These are phyloP conservation scores for Poronia punctata DNA, from an alignment of 495 filamentous ascomycete species.

Conservation along the genomic window DNA sequence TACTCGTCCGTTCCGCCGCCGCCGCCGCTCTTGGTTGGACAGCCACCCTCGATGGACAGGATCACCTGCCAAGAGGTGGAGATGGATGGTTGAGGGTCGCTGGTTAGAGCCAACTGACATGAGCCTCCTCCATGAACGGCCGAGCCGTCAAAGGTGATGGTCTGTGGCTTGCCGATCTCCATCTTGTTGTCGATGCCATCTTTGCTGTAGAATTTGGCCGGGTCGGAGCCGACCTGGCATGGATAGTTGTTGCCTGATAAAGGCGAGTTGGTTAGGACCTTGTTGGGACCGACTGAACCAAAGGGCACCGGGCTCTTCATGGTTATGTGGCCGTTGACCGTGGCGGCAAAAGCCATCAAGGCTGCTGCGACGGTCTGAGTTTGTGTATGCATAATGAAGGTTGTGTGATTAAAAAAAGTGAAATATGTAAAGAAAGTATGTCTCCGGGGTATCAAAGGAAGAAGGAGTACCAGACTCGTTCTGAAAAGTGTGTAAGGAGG, in stretches of 20 bases:
- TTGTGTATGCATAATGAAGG: constrained; percentile 37
- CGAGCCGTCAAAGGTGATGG: constrained; percentile 47
- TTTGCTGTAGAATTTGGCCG: constrained; percentile 31
- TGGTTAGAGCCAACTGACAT: constrained; percentile 78
- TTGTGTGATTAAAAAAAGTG: background rate
- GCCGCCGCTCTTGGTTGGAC: constrained; percentile 47
- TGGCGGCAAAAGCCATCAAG: constrained; percentile 37
- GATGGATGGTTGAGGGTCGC: constrained; percentile 54
- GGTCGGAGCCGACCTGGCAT: constrained; percentile 52
- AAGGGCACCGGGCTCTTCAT: constrained; percentile 67
- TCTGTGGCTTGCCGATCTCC: constrained; percentile 46
- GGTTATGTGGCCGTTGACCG: constrained; percentile 60
- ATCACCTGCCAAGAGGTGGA: constrained; percentile 68
- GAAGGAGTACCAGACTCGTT: constrained; percentile 8
- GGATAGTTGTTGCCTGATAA: constrained; percentile 68
- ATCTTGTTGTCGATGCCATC: constrained; percentile 41
- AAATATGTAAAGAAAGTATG: background rate
- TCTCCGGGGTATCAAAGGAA: constrained; percentile 2
- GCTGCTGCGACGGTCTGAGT: constrained; percentile 21
- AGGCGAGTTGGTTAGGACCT: constrained; percentile 46
- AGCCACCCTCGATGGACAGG: constrained; percentile 75
- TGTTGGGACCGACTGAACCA: constrained; percentile 34
- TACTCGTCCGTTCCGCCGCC: constrained; percentile 46
- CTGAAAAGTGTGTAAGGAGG: background rate
- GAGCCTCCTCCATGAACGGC: constrained; percentile 82